Conservation (phyloP, 805 yeast species). For the Limtongia smithiae region DNA sequence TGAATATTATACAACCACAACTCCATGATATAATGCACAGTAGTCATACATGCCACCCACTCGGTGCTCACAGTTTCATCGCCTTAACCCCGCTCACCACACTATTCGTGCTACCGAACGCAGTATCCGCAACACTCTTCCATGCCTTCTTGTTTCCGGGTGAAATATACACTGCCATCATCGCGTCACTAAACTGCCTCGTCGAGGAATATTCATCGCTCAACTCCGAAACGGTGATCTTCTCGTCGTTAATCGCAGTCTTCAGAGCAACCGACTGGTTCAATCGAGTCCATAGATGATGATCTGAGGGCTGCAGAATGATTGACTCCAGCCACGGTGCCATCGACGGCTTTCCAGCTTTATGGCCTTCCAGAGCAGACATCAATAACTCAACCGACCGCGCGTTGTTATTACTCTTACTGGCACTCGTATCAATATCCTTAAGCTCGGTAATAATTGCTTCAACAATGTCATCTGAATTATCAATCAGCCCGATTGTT, state of each 20-base stretch:
- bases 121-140: slow-evolving; percentile 21
- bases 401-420: background rate
- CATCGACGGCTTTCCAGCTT: slow-evolving; percentile 30
- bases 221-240: too few species aligned
- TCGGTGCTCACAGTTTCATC: too few species aligned
- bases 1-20: too few species aligned
- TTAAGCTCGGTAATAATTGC: slow-evolving; percentile 66
- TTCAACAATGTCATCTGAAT: slow-evolving; percentile 53
- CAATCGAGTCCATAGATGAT: slow-evolving; percentile 72
- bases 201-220: slow-evolving; percentile 51
- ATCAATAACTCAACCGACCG: slow-evolving; percentile 21
- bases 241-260: slow-evolving; percentile 56
- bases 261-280: slow-evolving; percentile 50
- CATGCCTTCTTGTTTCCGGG: slow-evolving; percentile 49
- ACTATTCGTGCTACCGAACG: too few species aligned
- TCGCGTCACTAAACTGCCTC: slow-evolving; percentile 52
- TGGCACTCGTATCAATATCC: slow-evolving; percentile 25
- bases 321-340: slow-evolving; percentile 65
- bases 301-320: slow-evolving; percentile 68
- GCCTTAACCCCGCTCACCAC: too few species aligned
- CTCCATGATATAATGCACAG: too few species aligned
- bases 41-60: too few species aligned
- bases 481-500: slow-evolving; percentile 65
- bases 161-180: slow-evolving; percentile 62
- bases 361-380: slow-evolving; percentile 26